A percentile compares a stretch with the other conserved stretches of the same genome.
phyloP scores from a whole-genome alignment of 2,329 filamentous ascomycete species.

The Ophiostoma pallidulum region DNA sequence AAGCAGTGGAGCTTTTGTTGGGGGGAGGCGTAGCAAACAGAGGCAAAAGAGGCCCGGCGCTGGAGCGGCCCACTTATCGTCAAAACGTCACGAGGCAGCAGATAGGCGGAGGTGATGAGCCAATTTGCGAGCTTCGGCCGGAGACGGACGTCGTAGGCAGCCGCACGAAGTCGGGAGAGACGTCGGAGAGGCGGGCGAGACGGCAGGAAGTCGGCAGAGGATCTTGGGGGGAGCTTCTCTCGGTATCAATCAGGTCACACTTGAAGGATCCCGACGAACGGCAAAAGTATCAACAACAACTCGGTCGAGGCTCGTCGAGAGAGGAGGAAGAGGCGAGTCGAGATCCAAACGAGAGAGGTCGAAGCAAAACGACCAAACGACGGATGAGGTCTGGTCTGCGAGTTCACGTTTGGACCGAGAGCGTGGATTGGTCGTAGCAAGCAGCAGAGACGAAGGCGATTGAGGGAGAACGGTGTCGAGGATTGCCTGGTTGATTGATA shows the following conservation, averaged over 20 bases:
- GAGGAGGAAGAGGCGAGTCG: too few species aligned
- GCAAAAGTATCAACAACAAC: constrained; percentile 7
- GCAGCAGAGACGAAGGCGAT: too few species aligned
- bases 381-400: too few species aligned
- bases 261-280: constrained; percentile 11
- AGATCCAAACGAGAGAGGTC: neutral
- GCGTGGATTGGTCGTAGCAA: neutral
- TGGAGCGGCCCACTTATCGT: constrained; percentile 10
- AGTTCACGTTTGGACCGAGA: constrained; percentile 2
- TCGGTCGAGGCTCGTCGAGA: neutral
- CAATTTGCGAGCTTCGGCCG: too few species aligned
- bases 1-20: constrained; percentile 5
- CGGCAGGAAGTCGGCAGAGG: too few species aligned
- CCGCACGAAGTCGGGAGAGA: neutral
- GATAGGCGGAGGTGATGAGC: too few species aligned
- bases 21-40: constrained; percentile 4
- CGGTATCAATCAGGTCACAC: constrained; percentile 15
- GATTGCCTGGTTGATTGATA: neutral
- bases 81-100: constrained; percentile 3
- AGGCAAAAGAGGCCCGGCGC: constrained; percentile 5
- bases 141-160: too few species aligned
- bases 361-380: neutral
- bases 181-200: neutral
- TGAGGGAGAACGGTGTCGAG: neutral
- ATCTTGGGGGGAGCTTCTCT: neutral